Evolutionary conservation across 2,329 filamentous ascomycete genomes (phyloP), one percentile per base, ranked within the genome.

Genomic region (Diplodia mutila): DNA sequence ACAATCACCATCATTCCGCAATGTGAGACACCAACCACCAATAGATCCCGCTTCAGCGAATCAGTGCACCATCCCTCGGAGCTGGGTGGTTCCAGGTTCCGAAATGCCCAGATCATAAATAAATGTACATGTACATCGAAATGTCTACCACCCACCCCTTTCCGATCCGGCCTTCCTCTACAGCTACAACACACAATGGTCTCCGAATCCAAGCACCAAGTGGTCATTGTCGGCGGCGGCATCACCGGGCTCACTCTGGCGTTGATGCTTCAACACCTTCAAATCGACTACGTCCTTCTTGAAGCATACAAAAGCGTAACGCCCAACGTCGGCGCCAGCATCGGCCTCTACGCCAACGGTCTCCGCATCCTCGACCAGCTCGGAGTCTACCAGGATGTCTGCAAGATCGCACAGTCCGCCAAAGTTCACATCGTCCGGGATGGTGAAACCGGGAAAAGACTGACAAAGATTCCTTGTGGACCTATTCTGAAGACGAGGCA

Each of bases 261-360:
- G 14, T 16, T 48, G 12, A 49, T 49, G 27, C 53, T 67, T 18
- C 34, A 67, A 12, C 23, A 29, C 4, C 25, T 52, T 5, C 11
- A 23, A 7, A 51, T 67, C 27, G 21, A 34, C 27, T 67, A 67
- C 39, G 8, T 67, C 11, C 69, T 75, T n/a, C 69, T 75, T 11
- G 73, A 75, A 65, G 71, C 71, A n/a, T 70, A 74, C 57, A 21
- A 42, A 0, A 53, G 71, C 5, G 68, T 74, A 18, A 70, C 70
- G 12, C 39, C 73, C 29, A 52, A 69, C 18, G 64, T 70, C 2
- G 73, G 73, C 6, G 73, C 73, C 6, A 67, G 66, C 32, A 71
- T 75, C n/a, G 71, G 66, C 3, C 34, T 75, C 4, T 39, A 65
- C 5, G 69, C 73, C 3, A 69, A 68, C 39, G 67, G 63, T n/a